These are phyloP conservation scores for Aureobasidium leucospermi DNA, from an alignment of 2,329 filamentous ascomycete species.

Conservation along the genomic window DNA sequence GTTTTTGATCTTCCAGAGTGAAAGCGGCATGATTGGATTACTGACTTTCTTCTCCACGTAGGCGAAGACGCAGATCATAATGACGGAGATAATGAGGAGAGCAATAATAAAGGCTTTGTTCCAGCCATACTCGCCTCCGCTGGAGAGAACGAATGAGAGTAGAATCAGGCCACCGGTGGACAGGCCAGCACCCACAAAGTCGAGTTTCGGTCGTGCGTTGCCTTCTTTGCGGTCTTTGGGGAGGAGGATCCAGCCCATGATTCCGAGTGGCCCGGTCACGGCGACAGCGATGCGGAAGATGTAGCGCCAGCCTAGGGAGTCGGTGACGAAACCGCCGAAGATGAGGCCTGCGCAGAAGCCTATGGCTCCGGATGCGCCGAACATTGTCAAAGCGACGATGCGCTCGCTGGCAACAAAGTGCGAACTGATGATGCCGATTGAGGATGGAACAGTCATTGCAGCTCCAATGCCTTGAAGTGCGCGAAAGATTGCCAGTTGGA, in stretches of 20 bases:
- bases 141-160: conserved; percentile 39
- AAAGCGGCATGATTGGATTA: conserved; percentile 41
- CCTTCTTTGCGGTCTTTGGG: conserved; percentile 32
- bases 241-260: conserved; percentile 29
- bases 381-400: conserved; percentile 28
- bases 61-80: conserved; percentile 32
- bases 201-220: conserved; percentile 30
- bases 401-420: conserved; percentile 36
- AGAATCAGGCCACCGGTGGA: conserved; percentile 38
- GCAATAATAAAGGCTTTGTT: conserved; percentile 39
- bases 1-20: conserved; percentile 39
- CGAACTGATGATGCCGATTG: conserved; percentile 40
- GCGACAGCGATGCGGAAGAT: conserved; percentile 36
- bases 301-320: conserved; percentile 42
- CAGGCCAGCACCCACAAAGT: conserved; percentile 35
- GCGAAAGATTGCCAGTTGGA: conserved; percentile 37
- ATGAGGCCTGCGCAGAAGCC: conserved; percentile 47
- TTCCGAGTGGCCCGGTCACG: conserved; percentile 9
- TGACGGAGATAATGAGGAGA: conserved; percentile 33
- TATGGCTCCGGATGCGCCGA: conserved; percentile 25
- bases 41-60: conserved; percentile 37
- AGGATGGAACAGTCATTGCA: conserved; percentile 41
- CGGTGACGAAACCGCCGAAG: conserved; percentile 42
- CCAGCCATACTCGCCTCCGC: conserved; percentile 42
- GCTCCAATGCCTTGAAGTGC: conserved; percentile 41